These are phyloP conservation scores for Escovopsis sp. DNA, from an alignment of 2,329 filamentous ascomycete genomes.

Conservation along the genomic window DNA sequence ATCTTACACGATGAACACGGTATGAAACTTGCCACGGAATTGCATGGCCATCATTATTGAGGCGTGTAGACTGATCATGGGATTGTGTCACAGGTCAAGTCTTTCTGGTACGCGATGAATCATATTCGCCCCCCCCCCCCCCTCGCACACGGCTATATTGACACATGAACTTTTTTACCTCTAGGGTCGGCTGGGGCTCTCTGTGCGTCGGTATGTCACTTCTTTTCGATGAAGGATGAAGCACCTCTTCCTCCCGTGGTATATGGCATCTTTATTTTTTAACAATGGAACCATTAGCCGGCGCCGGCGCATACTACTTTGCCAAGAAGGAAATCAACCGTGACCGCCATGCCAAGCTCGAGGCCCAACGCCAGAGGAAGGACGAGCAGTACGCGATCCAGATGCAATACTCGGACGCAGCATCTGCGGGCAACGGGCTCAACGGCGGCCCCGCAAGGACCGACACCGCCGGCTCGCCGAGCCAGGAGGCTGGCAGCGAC, in stretches of 20 bases:
- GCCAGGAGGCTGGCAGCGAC: slow-evolving; percentile 58
- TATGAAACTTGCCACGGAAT: background rate
- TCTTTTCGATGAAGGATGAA: background rate
- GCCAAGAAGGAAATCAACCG: slow-evolving; percentile 91
- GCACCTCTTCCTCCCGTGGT: slow-evolving; percentile 1
- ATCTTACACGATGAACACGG: slow-evolving; percentile 4
- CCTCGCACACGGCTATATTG: background rate
- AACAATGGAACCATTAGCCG: slow-evolving; percentile 37
- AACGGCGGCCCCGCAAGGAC: slow-evolving; percentile 40
- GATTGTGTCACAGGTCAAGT: slow-evolving; percentile 35
- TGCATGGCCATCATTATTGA: background rate
- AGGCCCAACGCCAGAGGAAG: slow-evolving; percentile 51
- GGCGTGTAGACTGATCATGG: background rate
- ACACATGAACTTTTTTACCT: background rate
- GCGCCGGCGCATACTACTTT: slow-evolving; percentile 86
- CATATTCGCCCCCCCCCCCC: too few relatives aligned
- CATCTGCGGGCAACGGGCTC: slow-evolving; percentile 21
- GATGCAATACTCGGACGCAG: slow-evolving; percentile 31
- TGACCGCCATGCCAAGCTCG: slow-evolving; percentile 60
- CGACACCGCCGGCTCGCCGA: slow-evolving; percentile 46
- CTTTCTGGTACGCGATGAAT: slow-evolving; percentile 42
- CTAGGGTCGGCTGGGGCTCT: slow-evolving; percentile 80
- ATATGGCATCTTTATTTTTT: slow-evolving; percentile 7
- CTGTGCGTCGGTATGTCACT: slow-evolving; percentile 59
- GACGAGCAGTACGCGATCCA: slow-evolving; percentile 42